These are phyloP conservation scores for Scedosporium dehoogii DNA, from an alignment of 2,329 filamentous ascomycete genomes.

Conservation along the genomic window DNA sequence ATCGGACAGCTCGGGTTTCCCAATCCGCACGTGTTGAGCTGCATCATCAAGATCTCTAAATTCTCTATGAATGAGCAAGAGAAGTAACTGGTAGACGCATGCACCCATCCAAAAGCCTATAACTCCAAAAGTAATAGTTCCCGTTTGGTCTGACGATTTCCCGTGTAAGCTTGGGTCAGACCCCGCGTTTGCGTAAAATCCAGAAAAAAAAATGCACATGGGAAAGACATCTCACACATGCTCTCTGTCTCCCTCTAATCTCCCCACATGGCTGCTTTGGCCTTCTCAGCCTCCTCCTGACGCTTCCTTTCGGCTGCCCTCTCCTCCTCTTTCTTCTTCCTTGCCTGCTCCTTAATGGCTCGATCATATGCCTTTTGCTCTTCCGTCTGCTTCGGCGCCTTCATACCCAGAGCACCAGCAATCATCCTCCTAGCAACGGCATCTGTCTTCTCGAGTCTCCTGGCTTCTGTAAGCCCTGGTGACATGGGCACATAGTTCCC, in stretches of 20 bases:
- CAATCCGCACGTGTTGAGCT: not conserved
- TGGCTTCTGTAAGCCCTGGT: conserved; percentile 9
- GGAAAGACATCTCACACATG: not conserved
- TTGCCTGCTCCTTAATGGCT: conserved; percentile 75
- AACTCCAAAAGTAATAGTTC: not conserved
- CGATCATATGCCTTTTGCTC: conserved; percentile 83
- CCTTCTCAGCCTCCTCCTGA: conserved; percentile 58
- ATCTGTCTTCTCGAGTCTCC: conserved; percentile 81
- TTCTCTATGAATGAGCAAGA: not conserved
- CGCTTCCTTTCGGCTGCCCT: conserved; percentile 51
- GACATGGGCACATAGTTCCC: conserved; percentile 13
- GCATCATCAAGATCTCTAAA: not conserved
- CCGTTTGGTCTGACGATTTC: not conserved
- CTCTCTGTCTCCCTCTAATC: conserved; percentile 30
- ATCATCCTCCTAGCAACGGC: conserved; percentile 86
- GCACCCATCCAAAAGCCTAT: not conserved
- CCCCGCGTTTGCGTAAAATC: not conserved
- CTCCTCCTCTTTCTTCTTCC: conserved; percentile 63
- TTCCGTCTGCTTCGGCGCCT: conserved; percentile 70
- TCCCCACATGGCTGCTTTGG: conserved; percentile 83
- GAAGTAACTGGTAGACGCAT: not conserved
- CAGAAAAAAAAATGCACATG: too few species aligned
- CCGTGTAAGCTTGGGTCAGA: not conserved
- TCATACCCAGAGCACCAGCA: conserved; percentile 74
- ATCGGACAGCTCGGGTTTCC: not conserved